These are phyloP conservation scores for Penicillium nucicola DNA, from an alignment of 495 filamentous ascomycete genomes.

Conservation along the genomic window DNA sequence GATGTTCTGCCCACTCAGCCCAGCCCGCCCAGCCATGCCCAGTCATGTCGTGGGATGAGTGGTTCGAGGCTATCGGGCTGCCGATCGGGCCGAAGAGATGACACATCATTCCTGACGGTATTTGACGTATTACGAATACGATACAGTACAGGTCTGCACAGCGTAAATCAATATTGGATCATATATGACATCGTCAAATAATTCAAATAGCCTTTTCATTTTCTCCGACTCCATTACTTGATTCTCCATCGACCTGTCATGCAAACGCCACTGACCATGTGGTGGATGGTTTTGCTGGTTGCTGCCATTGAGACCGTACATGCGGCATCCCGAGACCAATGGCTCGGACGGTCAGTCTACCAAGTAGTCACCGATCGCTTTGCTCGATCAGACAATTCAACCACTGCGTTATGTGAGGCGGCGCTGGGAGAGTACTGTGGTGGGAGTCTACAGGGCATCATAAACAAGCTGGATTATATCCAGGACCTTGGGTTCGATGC, in stretches of 20 bases:
- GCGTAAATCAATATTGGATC: background rate
- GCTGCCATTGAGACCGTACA: conserved; percentile 7
- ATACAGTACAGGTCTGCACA: background rate
- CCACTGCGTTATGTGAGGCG: conserved; percentile 17
- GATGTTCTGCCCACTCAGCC: no score
- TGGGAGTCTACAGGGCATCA: conserved; percentile 65
- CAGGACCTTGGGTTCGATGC: conserved; percentile 66
- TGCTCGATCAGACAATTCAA: conserved; percentile 56
- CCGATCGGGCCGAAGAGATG: conserved; percentile 13
- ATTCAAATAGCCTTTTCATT: conserved; percentile 2
- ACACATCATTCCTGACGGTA: background rate
- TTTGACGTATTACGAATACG: conserved; percentile 1
- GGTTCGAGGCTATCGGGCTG: background rate
- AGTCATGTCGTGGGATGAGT: background rate
- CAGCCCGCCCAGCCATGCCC: background rate
- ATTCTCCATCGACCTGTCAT: conserved; percentile 4
- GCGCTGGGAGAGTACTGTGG: conserved; percentile 56
- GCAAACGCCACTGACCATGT: conserved; percentile 10
- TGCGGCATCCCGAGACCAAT: conserved; percentile 15
- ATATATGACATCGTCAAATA: background rate
- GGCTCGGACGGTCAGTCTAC: conserved; percentile 35
- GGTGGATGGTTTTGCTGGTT: conserved; percentile 9
- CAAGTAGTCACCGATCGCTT: conserved; percentile 68
- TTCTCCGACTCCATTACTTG: background rate
- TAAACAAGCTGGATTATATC: conserved; percentile 47